Base-by-base conservation (phyloP, 1,284 basidiomycete genomes). In the Melampsora larici-populina region DNA sequence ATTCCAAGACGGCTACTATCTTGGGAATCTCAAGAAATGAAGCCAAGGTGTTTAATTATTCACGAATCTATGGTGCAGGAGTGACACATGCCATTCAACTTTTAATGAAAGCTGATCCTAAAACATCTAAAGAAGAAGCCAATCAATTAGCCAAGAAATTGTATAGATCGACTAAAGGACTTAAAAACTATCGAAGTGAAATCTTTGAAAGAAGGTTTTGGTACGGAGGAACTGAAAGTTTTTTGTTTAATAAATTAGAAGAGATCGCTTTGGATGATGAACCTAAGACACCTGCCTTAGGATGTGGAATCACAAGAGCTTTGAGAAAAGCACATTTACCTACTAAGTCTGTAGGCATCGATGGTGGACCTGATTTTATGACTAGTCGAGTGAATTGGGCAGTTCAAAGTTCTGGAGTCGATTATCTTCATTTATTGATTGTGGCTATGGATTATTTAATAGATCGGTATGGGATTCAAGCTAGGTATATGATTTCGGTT, bases 1-100 rank as follows among this genome's bases (percentile, higher is more conserved):
- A 99, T 83, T 97, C 94, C 33, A 98, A 97, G 86, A 97, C 96
- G 9, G 97, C 96, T 7, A 89, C 86, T 78, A 99, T 99, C 81
- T 86, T 99, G 67, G 92, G 93, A 26, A 97, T 95, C 79, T 92
- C 92, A 63, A 89, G 97, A 58, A 93, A 99, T 82, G 91, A 94
- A 81, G 97, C 97, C 66, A 99, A 99, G 84, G 93, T 99, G 29
- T 99, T 99, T 88, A 99, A 99, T 84, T 99, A 99, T 83, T 97
- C 95, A 60, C 90, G 97, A 69, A 98, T 99, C 81, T 99, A 99
- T 82, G 96, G 96, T 21, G 96, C 97, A 0, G 97, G 97, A 21
- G 93, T 95, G 88, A 90, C 91, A 78, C 96, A 99, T 81, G 96
- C 96, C 1, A 87, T 94, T 4, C 88, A 96, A 55, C 88, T 99